Conservation (phyloP, 805 yeast genomes). For the Scheffersomyces lignosus region DNA sequence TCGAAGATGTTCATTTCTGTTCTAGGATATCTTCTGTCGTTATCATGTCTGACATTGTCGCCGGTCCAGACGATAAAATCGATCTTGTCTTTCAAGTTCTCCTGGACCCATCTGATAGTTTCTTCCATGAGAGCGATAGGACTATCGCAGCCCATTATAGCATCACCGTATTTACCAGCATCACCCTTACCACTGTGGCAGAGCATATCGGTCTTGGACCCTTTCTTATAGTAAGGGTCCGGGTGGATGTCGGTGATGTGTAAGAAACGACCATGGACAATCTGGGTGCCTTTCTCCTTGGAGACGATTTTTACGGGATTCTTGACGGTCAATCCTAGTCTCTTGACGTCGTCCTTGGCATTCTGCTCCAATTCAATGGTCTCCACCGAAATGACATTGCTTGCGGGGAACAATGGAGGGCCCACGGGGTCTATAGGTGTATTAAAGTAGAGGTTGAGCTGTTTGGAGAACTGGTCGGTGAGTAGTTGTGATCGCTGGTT, state of each 20-base stretch:
- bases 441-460: too few relatives aligned
- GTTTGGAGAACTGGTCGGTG: too few relatives aligned
- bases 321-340: slow-evolving; percentile 36
- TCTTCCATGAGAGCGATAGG: slow-evolving; percentile 60
- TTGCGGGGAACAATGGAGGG: not conserved
- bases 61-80: slow-evolving; percentile 93
- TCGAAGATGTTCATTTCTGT: slow-evolving; percentile 70
- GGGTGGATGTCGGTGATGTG: slow-evolving; percentile 89
- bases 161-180: slow-evolving; percentile 73
- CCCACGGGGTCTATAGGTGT: too few relatives aligned
- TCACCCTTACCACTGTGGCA: slow-evolving; percentile 61
- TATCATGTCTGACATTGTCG: slow-evolving; percentile 83
- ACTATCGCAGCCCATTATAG: slow-evolving; percentile 75
- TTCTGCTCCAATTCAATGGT: not conserved
- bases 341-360: slow-evolving; percentile 6
- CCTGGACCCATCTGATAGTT: slow-evolving; percentile 66
- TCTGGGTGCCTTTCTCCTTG: slow-evolving; percentile 22
- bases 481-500: too few relatives aligned
- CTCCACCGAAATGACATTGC: not conserved
- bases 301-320: slow-evolving; percentile 24
- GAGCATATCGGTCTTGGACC: slow-evolving; percentile 41
- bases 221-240: slow-evolving; percentile 62
- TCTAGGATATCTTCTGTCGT: slow-evolving; percentile 73
- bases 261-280: slow-evolving; percentile 73
- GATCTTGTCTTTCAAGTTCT: slow-evolving; percentile 67